Evolutionary conservation across 2,329 filamentous ascomycete species (phyloP).

Genomic region (Aspergillus brasiliensis): DNA sequence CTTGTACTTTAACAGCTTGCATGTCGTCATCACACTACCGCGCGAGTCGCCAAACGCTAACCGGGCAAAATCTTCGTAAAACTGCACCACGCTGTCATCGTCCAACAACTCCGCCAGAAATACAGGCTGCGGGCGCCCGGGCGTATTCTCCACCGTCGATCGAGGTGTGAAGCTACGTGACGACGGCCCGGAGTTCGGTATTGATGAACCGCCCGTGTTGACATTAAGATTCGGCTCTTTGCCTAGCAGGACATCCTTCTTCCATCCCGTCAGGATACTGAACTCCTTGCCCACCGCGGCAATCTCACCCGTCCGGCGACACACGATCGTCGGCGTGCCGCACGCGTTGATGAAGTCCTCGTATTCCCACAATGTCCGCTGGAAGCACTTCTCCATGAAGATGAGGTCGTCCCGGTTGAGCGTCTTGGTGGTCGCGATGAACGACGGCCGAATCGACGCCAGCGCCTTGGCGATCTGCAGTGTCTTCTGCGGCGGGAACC

Average conservation of each 20-base stretch:
- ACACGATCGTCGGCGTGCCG: slow-evolving; percentile 88
- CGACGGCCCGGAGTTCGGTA: slow-evolving; percentile 41
- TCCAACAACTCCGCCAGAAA: slow-evolving; percentile 92
- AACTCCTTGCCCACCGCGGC: slow-evolving; percentile 96
- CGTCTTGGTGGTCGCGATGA: slow-evolving; percentile 89
- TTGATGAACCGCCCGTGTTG: slow-evolving; percentile 64
- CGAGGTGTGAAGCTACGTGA: slow-evolving; percentile 54
- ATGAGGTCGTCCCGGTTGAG: slow-evolving; percentile 85
- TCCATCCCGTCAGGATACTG: slow-evolving; percentile 92
- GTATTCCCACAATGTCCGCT: slow-evolving; percentile 88
- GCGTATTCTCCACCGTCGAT: slow-evolving; percentile 38
- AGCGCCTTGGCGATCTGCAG: slow-evolving; percentile 84
- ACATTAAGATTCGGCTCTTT: slow-evolving; percentile 85
- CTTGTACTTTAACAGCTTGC: slow-evolving; percentile 87
- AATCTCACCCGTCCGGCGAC: slow-evolving; percentile 89
- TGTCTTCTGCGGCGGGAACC: slow-evolving; percentile 76
- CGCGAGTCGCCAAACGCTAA: slow-evolving; percentile 90
- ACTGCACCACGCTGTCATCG: slow-evolving; percentile 88
- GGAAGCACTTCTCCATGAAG: slow-evolving; percentile 97
- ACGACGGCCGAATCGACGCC: slow-evolving; percentile 85
- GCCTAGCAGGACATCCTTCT: slow-evolving; percentile 82
- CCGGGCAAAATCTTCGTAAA: slow-evolving; percentile 93
- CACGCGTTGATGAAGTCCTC: slow-evolving; percentile 89
- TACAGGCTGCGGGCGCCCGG: slow-evolving; percentile 69
- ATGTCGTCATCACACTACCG: slow-evolving; percentile 79